phyloP scores from a whole-genome alignment of 2,329 filamentous ascomycete genomes.

The Colletotrichum ledebouriae region DNA sequence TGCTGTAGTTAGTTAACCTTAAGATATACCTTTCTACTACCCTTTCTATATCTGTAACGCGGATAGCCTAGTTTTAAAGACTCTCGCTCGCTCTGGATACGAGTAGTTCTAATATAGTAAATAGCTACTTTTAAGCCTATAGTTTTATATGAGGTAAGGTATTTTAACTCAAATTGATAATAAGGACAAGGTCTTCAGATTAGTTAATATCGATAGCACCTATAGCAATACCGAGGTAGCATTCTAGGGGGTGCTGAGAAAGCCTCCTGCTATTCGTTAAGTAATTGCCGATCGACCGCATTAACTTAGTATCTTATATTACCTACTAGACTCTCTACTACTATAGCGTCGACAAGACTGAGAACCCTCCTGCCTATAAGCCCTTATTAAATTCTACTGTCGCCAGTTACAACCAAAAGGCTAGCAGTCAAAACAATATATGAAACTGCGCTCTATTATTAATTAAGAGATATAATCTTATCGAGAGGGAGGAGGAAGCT shows the following conservation, averaged over 20 bases:
- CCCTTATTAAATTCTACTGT: background rate
- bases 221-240: background rate
- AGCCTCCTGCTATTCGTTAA: background rate
- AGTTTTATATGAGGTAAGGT: background rate
- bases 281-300: background rate
- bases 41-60: background rate
- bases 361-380: background rate
- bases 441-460: background rate
- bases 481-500: background rate
- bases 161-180: background rate
- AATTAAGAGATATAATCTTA: background rate
- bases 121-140: no score
- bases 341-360: background rate
- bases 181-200: background rate
- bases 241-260: background rate
- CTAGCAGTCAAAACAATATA: background rate
- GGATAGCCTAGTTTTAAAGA: no score
- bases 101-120: no score
- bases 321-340: background rate
- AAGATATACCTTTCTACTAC: background rate
- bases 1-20: background rate
- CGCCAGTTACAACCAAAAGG: background rate
- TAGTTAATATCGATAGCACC: background rate
- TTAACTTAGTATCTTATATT: background rate
- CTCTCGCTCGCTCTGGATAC: no score